phyloP scores from a whole-genome alignment of 129 eudicot genomes.

The Mikania micrantha region DNA sequence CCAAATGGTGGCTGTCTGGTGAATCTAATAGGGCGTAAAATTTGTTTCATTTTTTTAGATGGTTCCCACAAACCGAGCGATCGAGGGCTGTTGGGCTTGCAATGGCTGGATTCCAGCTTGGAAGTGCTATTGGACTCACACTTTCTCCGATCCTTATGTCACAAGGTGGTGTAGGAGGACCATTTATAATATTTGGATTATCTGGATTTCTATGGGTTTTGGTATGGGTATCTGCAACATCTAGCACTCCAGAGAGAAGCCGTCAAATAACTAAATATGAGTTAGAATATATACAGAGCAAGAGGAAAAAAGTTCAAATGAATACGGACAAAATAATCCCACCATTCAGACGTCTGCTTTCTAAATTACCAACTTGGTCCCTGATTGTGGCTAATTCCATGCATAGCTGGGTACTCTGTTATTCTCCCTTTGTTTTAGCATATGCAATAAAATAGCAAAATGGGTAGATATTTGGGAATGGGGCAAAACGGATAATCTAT shows the following conservation, averaged over 20 bases:
- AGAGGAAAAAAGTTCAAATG: conserved; percentile 29
- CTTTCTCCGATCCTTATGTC: conserved; percentile 98
- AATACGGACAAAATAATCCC: conserved; percentile 59
- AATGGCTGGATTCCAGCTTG: conserved; percentile 99
- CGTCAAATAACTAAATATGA: conserved; percentile 68
- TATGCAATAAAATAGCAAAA: neutral
- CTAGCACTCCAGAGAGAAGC: conserved; percentile 82
- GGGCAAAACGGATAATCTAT: neutral
- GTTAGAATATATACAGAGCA: conserved; percentile 62
- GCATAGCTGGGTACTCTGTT: conserved; percentile 90
- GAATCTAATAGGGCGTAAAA: neutral
- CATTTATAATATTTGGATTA: conserved; percentile 90
- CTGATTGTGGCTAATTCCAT: conserved; percentile 87
- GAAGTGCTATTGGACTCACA: conserved; percentile 97
- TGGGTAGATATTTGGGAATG: neutral
- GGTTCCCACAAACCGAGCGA: conserved; percentile 92
- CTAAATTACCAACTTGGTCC: conserved; percentile 96
- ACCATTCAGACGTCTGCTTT: conserved; percentile 81
- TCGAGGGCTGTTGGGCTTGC: conserved; percentile 97
- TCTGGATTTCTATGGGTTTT: conserved; percentile 87
- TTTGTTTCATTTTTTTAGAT: conserved; percentile 39
- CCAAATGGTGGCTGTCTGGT: neutral
- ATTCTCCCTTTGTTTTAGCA: conserved; percentile 12
- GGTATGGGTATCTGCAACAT: conserved; percentile 94
- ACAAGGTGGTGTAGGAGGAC: conserved; percentile 91